phyloP scores from a whole-genome alignment of 345 rosid genomes.

The Corchorus olitorius region DNA sequence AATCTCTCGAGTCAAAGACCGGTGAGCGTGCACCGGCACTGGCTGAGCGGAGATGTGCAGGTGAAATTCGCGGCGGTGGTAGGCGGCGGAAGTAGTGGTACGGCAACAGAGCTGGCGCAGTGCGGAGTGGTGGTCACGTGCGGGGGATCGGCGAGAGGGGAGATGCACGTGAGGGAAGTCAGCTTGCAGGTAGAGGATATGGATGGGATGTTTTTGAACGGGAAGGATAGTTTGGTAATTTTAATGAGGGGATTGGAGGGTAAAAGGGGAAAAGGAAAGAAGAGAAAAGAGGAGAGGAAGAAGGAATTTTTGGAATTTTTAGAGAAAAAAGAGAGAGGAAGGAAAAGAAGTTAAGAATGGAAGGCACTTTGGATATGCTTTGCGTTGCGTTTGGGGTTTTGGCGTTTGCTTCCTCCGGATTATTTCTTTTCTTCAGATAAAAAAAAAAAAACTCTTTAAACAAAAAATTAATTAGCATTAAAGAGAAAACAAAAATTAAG shows the following conservation, averaged over 20 bases:
- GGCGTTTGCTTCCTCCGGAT: conserved; percentile 34
- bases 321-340: conserved; percentile 51
- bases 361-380: conserved; percentile 54
- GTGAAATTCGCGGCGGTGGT: conserved; percentile 47
- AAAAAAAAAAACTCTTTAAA: background rate
- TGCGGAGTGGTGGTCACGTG: conserved; percentile 62
- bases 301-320: conserved; percentile 41
- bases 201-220: conserved; percentile 67
- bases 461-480: background rate
- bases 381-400: conserved; percentile 51
- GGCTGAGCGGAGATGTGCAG: conserved; percentile 77
- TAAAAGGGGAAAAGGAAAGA: conserved; percentile 41
- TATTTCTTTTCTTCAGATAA: conserved; percentile 36
- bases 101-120: conserved; percentile 39
- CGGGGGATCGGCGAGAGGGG: conserved; percentile 43
- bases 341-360: conserved; percentile 47
- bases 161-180: conserved; percentile 72
- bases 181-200: conserved; percentile 65
- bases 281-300: conserved; percentile 36
- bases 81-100: conserved; percentile 27
- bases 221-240: conserved; percentile 64
- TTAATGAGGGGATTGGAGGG: conserved; percentile 47
- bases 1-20: conserved; percentile 65
- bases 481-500: background rate
- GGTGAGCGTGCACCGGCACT: conserved; percentile 67